phyloP scores from a whole-genome alignment of 2,329 filamentous ascomycete genomes.

The Diaporthe caulivora region DNA sequence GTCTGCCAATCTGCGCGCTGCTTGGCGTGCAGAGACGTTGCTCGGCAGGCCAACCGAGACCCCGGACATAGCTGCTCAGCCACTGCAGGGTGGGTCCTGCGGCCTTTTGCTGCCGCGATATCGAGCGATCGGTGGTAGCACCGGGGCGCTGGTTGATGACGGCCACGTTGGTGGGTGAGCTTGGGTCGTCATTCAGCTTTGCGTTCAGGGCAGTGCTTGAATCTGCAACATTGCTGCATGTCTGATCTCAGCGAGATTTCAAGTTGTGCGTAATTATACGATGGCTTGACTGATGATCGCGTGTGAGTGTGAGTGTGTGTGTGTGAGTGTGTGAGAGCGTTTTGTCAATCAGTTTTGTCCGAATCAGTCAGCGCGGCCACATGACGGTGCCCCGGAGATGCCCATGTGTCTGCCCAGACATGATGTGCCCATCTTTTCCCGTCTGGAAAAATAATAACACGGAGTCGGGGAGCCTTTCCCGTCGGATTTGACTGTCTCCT shows the following conservation, averaged over 20 bases:
- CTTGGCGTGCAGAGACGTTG: slow-evolving; percentile 9
- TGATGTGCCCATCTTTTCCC: neutral
- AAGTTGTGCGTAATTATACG: neutral
- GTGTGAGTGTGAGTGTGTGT: no score
- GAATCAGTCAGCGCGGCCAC: neutral
- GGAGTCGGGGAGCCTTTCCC: neutral
- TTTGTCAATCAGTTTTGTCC: neutral
- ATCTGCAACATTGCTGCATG: neutral
- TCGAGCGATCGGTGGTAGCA: slow-evolving; percentile 20
- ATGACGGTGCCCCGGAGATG: neutral
- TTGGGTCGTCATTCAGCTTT: neutral
- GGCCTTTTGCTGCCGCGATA: slow-evolving; percentile 29
- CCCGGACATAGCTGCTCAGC: slow-evolving; percentile 11
- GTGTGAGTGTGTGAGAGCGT: neutral
- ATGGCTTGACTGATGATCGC: neutral
- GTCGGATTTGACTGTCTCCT: neutral
- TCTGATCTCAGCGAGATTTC: neutral
- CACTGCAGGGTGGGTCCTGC: slow-evolving; percentile 24
- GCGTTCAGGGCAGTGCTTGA: slow-evolving; percentile 45
- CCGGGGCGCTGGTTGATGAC: neutral
- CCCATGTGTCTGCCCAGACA: neutral
- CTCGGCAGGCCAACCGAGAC: slow-evolving; percentile 25
- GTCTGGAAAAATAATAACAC: neutral
- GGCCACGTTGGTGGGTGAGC: neutral
- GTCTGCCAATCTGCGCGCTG: neutral